phyloP scores from a whole-genome alignment of 169 alveolate species.

The Cryptosporidium sp. region DNA sequence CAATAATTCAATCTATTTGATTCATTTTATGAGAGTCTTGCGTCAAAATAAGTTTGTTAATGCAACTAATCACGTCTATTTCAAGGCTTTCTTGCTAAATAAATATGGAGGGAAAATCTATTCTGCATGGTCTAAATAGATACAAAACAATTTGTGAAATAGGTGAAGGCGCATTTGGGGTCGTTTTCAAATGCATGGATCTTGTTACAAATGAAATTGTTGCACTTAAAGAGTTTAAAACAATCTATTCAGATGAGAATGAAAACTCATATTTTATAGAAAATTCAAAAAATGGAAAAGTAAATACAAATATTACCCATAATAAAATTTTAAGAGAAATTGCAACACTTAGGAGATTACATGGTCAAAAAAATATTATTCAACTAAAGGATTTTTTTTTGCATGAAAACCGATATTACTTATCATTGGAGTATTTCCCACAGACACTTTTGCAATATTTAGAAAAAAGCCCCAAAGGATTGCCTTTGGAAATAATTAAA shows the following conservation, averaged over 20 bases:
- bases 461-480: constrained; percentile 89
- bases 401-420: constrained; percentile 89
- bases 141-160: constrained; percentile 82
- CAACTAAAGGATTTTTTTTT: constrained; percentile 91
- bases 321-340: constrained; percentile 92
- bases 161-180: constrained; percentile 96
- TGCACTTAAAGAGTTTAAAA: constrained; percentile 94
- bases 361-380: constrained; percentile 88
- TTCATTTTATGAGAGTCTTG: background rate
- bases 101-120: constrained; percentile 53
- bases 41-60: background rate
- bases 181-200: constrained; percentile 92
- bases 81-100: background rate
- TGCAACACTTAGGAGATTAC: constrained; percentile 88
- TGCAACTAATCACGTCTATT: background rate
- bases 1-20: constrained; percentile 3
- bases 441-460: constrained; percentile 90
- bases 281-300: constrained; percentile 58
- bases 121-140: constrained; percentile 78
- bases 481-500: constrained; percentile 85
- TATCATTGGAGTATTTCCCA: constrained; percentile 92
- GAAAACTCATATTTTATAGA: background rate
- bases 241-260: constrained; percentile 13
- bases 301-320: constrained; percentile 87
- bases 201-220: constrained; percentile 84